phyloP scores from a whole-genome alignment of 768 basidiomycete species.

The Agaricus bisporus region DNA sequence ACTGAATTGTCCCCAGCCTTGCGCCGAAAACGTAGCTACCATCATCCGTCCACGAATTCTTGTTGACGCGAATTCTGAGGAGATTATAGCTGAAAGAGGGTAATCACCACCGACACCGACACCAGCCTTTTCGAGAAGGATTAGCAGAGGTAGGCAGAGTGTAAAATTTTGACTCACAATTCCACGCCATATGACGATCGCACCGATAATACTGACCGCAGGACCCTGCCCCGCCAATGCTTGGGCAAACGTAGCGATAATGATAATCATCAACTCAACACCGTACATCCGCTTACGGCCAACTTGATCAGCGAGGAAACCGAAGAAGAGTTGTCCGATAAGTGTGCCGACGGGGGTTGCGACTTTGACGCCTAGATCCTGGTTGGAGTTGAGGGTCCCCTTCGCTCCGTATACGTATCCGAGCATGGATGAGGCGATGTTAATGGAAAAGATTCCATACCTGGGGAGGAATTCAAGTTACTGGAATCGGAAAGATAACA shows the following conservation, averaged over 20 bases:
- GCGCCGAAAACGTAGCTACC: constrained; percentile 81
- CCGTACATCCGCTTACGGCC: constrained; percentile 82
- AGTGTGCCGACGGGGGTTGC: constrained; percentile 74
- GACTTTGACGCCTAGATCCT: constrained; percentile 73
- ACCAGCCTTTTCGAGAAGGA: constrained; percentile 43
- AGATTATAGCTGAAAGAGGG: constrained; percentile 79
- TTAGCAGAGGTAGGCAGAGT: neutral
- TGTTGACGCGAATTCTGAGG: constrained; percentile 82
- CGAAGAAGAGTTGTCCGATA: constrained; percentile 71
- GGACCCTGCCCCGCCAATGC: constrained; percentile 65
- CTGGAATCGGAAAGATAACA: no score
- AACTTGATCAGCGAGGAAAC: constrained; percentile 71
- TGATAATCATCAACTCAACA: constrained; percentile 76
- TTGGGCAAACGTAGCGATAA: constrained; percentile 73
- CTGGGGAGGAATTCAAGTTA: constrained; percentile 18
- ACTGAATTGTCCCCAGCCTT: constrained; percentile 87
- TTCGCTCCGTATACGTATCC: constrained; percentile 68
- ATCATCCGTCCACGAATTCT: constrained; percentile 79
- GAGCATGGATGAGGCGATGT: constrained; percentile 78
- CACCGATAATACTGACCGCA: constrained; percentile 68
- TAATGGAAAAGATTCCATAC: constrained; percentile 89
- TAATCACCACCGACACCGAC: constrained; percentile 89
- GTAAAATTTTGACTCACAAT: constrained; percentile 29
- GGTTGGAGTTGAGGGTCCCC: constrained; percentile 45
- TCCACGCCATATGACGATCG: constrained; percentile 80